Percentiles rank a stretch among this genome's conserved stretches.
These are phyloP conservation scores for Orychophragmus violaceus DNA, from an alignment of 345 rosid genomes.

Conservation along the genomic window DNA sequence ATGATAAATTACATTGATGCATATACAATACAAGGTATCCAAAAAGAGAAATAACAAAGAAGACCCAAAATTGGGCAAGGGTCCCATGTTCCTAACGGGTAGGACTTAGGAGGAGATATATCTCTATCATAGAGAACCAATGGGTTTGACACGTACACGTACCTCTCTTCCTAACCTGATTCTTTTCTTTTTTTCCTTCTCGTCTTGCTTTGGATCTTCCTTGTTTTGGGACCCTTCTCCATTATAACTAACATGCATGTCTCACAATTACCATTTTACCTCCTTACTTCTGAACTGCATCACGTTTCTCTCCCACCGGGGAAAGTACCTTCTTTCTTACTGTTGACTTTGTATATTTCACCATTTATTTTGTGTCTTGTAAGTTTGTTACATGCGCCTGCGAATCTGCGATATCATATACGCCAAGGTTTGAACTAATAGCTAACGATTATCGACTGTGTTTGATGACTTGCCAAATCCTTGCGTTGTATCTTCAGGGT, in stretches of 20 bases:
- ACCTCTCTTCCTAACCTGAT: slow-evolving; percentile 8
- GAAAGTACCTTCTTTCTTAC: too few relatives aligned
- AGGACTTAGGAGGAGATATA: too few relatives aligned
- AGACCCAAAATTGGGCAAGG: slow-evolving; percentile 5
- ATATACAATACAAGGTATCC: not conserved
- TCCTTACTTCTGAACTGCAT: not conserved
- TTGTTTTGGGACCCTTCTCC: slow-evolving; percentile 21
- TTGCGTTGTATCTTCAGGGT: not conserved
- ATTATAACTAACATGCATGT: slow-evolving; percentile 4
- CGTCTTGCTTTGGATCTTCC: not conserved
- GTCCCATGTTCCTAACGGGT: slow-evolving; percentile 24
- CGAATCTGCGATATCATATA: not conserved
- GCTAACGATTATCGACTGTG: not conserved
- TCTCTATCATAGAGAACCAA: slow-evolving; percentile 18
- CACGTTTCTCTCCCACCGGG: not conserved
- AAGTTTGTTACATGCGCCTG: not conserved
- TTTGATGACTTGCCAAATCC: not conserved
- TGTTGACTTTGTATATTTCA: too few relatives aligned
- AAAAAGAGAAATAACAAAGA: slow-evolving; percentile 10
- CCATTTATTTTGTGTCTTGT: not conserved
- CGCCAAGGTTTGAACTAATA: not conserved
- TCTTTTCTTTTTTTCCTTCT: not conserved
- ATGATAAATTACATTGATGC: not conserved
- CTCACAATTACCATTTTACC: not conserved
- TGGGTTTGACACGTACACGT: slow-evolving; percentile 20